Evolutionary conservation across 129 eudicot species (phyloP).

Genomic region (Pulicaria dysenterica): DNA sequence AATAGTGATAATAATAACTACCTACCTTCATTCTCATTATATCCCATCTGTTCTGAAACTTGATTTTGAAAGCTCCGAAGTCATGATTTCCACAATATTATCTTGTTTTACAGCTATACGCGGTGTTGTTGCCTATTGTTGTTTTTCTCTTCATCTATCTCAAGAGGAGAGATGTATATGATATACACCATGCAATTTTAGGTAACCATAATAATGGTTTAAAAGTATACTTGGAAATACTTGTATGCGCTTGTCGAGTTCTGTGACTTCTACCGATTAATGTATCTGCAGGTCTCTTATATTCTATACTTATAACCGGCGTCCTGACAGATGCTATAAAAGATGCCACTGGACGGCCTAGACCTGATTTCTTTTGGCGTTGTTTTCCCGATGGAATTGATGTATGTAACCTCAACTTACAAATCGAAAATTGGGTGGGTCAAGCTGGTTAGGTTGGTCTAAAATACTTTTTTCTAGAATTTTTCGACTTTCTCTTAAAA

Average conservation of each 20-base stretch:
- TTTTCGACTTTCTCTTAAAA: too few species aligned
- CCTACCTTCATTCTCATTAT: too few species aligned
- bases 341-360: constrained; percentile 84
- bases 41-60: too few species aligned
- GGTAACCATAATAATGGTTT: constrained; percentile 42
- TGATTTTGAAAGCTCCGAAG: too few species aligned
- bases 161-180: constrained; percentile 74
- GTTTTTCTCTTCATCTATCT: constrained; percentile 62
- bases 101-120: constrained; percentile 53
- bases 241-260: constrained; percentile 5
- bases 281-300: constrained; percentile 64
- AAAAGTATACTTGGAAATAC: not conserved
- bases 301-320: constrained; percentile 69
- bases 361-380: constrained; percentile 91
- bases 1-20: too few species aligned
- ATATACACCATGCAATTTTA: constrained; percentile 71
- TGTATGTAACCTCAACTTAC: constrained; percentile 35
- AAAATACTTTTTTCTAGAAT: not conserved
- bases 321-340: constrained; percentile 80
- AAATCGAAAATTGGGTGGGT: not conserved
- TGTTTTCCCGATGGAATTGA: constrained; percentile 83
- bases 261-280: not conserved
- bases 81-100: not conserved
- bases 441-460: not conserved
- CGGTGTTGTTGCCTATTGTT: constrained; percentile 67